Percentiles rank a stretch among this genome's conserved stretches.
phyloP scores from a whole-genome alignment of 768 basidiomycete genomes.

The Termitomyces sp. region DNA sequence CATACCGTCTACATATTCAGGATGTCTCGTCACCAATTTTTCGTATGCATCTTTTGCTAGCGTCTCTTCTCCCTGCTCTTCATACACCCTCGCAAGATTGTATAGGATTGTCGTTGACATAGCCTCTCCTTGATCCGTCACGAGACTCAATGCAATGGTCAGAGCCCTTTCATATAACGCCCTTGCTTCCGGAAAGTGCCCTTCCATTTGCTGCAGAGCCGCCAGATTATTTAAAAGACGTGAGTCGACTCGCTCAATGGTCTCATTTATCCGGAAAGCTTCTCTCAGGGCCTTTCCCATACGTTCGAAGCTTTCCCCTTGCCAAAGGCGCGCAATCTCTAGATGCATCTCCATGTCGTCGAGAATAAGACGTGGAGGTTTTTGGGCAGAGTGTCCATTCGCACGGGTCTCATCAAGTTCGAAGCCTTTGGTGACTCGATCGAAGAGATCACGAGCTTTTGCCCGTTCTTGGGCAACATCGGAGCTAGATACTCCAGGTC shows the following conservation, averaged over 20 bases:
- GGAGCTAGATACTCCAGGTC: slow-evolving; percentile 71
- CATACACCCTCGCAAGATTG: slow-evolving; percentile 89
- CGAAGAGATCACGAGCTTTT: slow-evolving; percentile 78
- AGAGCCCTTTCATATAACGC: slow-evolving; percentile 72
- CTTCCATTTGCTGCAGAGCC: slow-evolving; percentile 67
- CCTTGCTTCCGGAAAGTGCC: slow-evolving; percentile 49
- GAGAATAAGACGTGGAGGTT: slow-evolving; percentile 46
- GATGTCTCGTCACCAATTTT: slow-evolving; percentile 83
- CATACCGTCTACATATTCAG: slow-evolving; percentile 94
- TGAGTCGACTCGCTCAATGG: slow-evolving; percentile 48
- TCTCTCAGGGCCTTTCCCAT: slow-evolving; percentile 70
- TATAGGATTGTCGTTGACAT: slow-evolving; percentile 82
- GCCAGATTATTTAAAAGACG: slow-evolving; percentile 79
- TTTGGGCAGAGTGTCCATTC: slow-evolving; percentile 33
- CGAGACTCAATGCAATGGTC: slow-evolving; percentile 44
- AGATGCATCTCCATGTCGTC: slow-evolving; percentile 85
- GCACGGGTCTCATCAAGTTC: slow-evolving; percentile 52
- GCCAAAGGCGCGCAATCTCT: slow-evolving; percentile 91
- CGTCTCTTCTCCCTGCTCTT: slow-evolving; percentile 69
- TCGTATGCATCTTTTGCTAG: slow-evolving; percentile 84
- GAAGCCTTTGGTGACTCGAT: slow-evolving; percentile 63
- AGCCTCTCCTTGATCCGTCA: slow-evolving; percentile 49
- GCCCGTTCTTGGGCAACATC: slow-evolving; percentile 69
- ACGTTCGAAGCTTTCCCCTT: slow-evolving; percentile 71
- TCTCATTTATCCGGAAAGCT: slow-evolving; percentile 61